Percentiles rank a stretch among this genome's conserved stretches.
Evolutionary conservation across 2,329 filamentous ascomycete genomes (phyloP).

Genomic region (Magnaporthiopsis incrustans): DNA sequence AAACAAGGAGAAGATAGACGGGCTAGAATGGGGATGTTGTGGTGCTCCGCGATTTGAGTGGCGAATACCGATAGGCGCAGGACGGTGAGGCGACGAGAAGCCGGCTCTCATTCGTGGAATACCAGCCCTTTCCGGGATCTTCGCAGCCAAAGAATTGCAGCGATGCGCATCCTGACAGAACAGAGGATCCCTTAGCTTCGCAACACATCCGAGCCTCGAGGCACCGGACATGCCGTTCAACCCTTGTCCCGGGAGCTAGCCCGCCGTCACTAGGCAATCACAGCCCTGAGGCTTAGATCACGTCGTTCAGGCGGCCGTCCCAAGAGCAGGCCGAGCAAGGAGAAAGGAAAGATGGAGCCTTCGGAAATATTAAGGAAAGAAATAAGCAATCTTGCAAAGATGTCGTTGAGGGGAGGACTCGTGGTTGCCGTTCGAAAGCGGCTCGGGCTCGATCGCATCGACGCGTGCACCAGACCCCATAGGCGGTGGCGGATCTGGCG

Average conservation of each 20-base stretch:
- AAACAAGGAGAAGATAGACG: neutral
- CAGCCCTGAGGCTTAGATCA: neutral
- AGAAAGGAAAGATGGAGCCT: conserved; percentile 11
- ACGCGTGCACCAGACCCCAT: neutral
- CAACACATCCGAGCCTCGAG: neutral
- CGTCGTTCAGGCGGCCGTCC: neutral
- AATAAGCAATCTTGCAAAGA: conserved; percentile 12
- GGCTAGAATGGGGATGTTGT: conserved; percentile 5
- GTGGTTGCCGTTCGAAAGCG: conserved; percentile 2
- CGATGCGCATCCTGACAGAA: neutral
- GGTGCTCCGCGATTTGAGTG: conserved; percentile 7
- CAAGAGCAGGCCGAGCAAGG: conserved; percentile 28
- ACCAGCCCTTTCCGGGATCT: neutral
- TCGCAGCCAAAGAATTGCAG: neutral
- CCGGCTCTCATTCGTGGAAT: neutral
- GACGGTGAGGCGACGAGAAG: neutral
- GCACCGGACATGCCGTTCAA: conserved; percentile 22
- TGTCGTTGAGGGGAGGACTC: conserved; percentile 4
- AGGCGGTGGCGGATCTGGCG: conserved; percentile 3
- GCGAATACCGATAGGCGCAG: neutral
- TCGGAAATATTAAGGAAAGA: conserved; percentile 16
- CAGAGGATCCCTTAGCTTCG: neutral
- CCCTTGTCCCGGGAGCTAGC: neutral
- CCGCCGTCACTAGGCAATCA: neutral
- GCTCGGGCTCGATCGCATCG: neutral